phyloP scores from a whole-genome alignment of 2,329 filamentous ascomycete species.

The Penicillium fuscoglaucum region DNA sequence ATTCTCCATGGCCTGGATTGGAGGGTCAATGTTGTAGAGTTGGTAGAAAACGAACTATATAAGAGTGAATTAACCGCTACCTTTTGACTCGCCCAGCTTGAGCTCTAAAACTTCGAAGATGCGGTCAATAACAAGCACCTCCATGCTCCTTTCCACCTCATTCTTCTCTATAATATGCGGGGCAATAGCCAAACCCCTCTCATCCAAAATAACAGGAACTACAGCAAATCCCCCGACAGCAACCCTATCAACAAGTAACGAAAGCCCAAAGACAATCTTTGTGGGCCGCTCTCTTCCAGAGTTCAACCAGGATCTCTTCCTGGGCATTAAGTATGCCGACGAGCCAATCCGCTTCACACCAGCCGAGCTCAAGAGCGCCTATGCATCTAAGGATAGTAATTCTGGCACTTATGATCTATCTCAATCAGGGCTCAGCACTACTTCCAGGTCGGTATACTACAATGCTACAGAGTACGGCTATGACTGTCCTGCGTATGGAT shows the following conservation, averaged over 20 bases:
- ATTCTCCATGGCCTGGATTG: neutral
- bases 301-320: slow-evolving; percentile 32
- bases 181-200: slow-evolving; percentile 1
- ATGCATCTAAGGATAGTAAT: slow-evolving; percentile 26
- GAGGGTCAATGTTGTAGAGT: neutral
- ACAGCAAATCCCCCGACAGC: slow-evolving; percentile 24
- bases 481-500: slow-evolving; percentile 36
- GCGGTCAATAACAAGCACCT: neutral
- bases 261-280: slow-evolving; percentile 23
- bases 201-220: slow-evolving; percentile 4
- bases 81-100: neutral
- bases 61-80: neutral
- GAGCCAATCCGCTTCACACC: slow-evolving; percentile 31
- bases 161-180: neutral
- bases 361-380: slow-evolving; percentile 24
- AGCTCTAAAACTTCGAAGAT: neutral
- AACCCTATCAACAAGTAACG: slow-evolving; percentile 10
- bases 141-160: neutral
- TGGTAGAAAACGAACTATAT: neutral
- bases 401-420: slow-evolving; percentile 14
- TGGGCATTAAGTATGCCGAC: slow-evolving; percentile 34
- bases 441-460: slow-evolving; percentile 18
- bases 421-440: neutral
- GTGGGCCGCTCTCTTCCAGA: slow-evolving; percentile 29
- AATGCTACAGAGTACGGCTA: slow-evolving; percentile 34